These are phyloP conservation scores for Capronia epimyces DNA, from an alignment of 2,329 filamentous ascomycete species.

Conservation along the genomic window DNA sequence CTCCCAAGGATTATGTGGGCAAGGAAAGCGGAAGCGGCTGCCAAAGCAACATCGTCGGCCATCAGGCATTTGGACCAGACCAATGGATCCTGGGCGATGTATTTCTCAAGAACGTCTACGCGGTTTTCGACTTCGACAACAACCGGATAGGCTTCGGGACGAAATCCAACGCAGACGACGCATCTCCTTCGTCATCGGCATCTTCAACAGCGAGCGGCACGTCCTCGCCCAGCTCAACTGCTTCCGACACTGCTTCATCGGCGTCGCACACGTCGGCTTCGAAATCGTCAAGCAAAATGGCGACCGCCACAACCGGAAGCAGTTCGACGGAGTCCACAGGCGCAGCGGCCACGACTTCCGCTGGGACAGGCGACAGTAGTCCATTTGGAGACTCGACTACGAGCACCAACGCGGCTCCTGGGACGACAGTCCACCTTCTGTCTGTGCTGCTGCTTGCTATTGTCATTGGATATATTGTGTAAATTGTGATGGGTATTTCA, in stretches of 20 bases:
- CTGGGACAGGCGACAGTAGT: slow-evolving; percentile 13
- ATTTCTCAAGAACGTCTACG: slow-evolving; percentile 86
- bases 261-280: slow-evolving; percentile 4
- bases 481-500: slow-evolving; percentile 7
- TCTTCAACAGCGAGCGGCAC: slow-evolving; percentile 36
- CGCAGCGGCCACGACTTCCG: slow-evolving; percentile 7
- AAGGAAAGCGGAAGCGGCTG: slow-evolving; percentile 37
- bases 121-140: slow-evolving; percentile 71
- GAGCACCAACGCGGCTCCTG: not conserved
- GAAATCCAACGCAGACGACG: slow-evolving; percentile 41
- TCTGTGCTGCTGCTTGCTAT: slow-evolving; percentile 10
- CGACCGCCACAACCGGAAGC: slow-evolving; percentile 4
- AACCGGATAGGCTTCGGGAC: slow-evolving; percentile 34
- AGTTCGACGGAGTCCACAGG: slow-evolving; percentile 10
- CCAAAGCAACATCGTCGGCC: slow-evolving; percentile 68
- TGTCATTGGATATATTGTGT: slow-evolving; percentile 13
- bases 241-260: slow-evolving; percentile 4
- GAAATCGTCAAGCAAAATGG: slow-evolving; percentile 3
- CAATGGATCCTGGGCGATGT: slow-evolving; percentile 79
- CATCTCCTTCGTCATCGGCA: slow-evolving; percentile 41
- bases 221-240: slow-evolving; percentile 3
- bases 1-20: slow-evolving; percentile 65
- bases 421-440: not conserved
- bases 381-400: slow-evolving; percentile 16
- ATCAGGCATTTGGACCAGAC: slow-evolving; percentile 56